A percentile compares a stretch with the other conserved stretches of the same genome.
These are phyloP conservation scores for Umbelopsis vinacea DNA, from an alignment of 192 early-diverging fungal genomes.

Conservation along the genomic window DNA sequence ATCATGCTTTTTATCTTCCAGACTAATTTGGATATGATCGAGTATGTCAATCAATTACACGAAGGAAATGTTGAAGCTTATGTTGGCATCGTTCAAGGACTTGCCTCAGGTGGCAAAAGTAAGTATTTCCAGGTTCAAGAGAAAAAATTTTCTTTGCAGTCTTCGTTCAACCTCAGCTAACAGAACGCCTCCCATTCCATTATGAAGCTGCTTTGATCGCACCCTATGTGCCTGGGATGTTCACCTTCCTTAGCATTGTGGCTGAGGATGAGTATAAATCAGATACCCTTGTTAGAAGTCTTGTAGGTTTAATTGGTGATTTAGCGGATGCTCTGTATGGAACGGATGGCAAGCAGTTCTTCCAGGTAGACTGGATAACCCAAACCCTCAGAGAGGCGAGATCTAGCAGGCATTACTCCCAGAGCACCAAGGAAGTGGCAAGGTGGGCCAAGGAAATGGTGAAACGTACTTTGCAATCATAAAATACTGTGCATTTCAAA, in stretches of 20 bases:
- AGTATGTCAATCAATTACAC: constrained; percentile 85
- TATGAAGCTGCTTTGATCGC: constrained; percentile 62
- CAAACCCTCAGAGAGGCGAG: constrained; percentile 80
- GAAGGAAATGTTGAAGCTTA: constrained; percentile 94
- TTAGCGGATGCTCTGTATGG: constrained; percentile 83
- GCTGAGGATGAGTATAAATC: constrained; percentile 65
- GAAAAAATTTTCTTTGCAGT: not conserved
- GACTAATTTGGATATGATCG: constrained; percentile 77
- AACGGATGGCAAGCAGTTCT: constrained; percentile 68
- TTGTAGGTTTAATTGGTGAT: constrained; percentile 95
- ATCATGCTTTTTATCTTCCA: constrained; percentile 13
- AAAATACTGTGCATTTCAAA: not conserved
- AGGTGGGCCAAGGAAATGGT: constrained; percentile 72
- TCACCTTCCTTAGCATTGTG: constrained; percentile 77
- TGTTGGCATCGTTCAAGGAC: constrained; percentile 94
- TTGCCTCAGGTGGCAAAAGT: constrained; percentile 79
- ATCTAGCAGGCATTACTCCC: constrained; percentile 49
- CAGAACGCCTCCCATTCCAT: not conserved
- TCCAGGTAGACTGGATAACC: constrained; percentile 76
- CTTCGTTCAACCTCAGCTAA: not conserved
- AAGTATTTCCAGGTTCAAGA: constrained; percentile 16
- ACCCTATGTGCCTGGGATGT: constrained; percentile 70
- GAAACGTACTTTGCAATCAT: constrained; percentile 22
- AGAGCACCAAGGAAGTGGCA: constrained; percentile 63
- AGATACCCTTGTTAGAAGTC: constrained; percentile 70